Percentiles rank a stretch among this genome's conserved stretches.
Conservation (phyloP, 2,329 filamentous ascomycete genomes). For the Sclerotinia subarctica region DNA sequence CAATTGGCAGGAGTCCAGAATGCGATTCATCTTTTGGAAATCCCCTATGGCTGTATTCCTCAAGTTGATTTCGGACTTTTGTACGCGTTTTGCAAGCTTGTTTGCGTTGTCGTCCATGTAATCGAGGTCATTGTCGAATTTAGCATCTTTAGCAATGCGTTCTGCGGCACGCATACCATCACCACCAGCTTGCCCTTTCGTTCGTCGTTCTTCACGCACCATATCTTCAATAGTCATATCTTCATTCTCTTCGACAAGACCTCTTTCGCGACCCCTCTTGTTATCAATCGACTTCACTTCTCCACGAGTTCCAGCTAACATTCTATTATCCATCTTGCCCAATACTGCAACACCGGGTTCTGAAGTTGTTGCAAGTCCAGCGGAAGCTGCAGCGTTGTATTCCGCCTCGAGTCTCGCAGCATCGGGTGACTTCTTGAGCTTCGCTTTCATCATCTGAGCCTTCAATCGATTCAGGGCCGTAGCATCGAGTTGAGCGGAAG, state of each 20-base stretch:
- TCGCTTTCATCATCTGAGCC: slow-evolving; percentile 94
- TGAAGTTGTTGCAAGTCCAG: slow-evolving; percentile 51
- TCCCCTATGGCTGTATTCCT: slow-evolving; percentile 84
- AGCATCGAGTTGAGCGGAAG: slow-evolving; percentile 61
- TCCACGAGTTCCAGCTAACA: slow-evolving; percentile 69
- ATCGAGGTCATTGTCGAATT: slow-evolving; percentile 88
- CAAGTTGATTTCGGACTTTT: slow-evolving; percentile 83
- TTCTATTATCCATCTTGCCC: slow-evolving; percentile 82
- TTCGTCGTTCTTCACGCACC: slow-evolving; percentile 90
- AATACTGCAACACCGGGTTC: slow-evolving; percentile 73
- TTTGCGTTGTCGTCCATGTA: slow-evolving; percentile 97
- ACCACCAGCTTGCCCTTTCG: slow-evolving; percentile 70
- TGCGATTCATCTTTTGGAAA: slow-evolving; percentile 83
- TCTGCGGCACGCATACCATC: slow-evolving; percentile 83
- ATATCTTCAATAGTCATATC: slow-evolving; percentile 97
- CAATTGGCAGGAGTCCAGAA: slow-evolving; percentile 82
- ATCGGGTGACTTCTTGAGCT: slow-evolving; percentile 73
- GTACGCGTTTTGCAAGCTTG: slow-evolving; percentile 81
- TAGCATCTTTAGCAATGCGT: slow-evolving; percentile 87
- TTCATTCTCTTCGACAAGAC: slow-evolving; percentile 82
- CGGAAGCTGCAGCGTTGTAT: slow-evolving; percentile 69
- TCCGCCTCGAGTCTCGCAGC: slow-evolving; percentile 74
- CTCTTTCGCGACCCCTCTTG: slow-evolving; percentile 79
- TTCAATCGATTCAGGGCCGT: slow-evolving; percentile 84
- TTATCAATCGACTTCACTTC: slow-evolving; percentile 78